These are phyloP conservation scores for Mortierella sp. DNA, from an alignment of 371 early-diverging fungal genomes.

Conservation along the genomic window DNA sequence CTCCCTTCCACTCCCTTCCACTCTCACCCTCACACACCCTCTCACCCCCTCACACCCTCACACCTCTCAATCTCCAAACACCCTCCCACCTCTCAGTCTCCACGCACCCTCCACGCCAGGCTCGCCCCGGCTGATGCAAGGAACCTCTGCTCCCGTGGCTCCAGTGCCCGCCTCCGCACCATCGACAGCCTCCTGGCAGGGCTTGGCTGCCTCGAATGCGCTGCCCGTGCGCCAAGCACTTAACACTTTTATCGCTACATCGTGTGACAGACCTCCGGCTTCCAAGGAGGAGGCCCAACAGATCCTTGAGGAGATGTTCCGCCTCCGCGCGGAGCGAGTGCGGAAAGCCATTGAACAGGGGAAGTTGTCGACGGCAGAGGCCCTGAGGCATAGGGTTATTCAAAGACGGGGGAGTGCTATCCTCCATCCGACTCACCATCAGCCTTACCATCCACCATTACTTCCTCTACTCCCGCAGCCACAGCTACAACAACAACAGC, in stretches of 20 bases:
- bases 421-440: neutral
- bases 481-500: too few species aligned
- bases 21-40: neutral
- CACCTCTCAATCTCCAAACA: neutral
- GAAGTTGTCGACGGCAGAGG: conserved; percentile 37
- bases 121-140: neutral
- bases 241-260: conserved; percentile 29
- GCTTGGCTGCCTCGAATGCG: conserved; percentile 23
- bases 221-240: conserved; percentile 42
- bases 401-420: conserved; percentile 34
- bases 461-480: neutral
- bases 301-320: conserved; percentile 45
- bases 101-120: neutral
- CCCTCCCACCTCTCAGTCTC: neutral
- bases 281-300: conserved; percentile 48
- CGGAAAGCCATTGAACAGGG: conserved; percentile 48
- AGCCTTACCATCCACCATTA: neutral
- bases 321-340: conserved; percentile 35
- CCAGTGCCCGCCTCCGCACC: neutral
- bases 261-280: conserved; percentile 35
- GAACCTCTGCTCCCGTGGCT: neutral
- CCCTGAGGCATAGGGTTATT: conserved; percentile 30
- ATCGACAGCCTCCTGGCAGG: conserved; percentile 16
- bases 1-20: neutral
- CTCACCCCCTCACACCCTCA: neutral